Conservation (phyloP, 768 basidiomycete species). For the Collybiopsis luxurians region DNA sequence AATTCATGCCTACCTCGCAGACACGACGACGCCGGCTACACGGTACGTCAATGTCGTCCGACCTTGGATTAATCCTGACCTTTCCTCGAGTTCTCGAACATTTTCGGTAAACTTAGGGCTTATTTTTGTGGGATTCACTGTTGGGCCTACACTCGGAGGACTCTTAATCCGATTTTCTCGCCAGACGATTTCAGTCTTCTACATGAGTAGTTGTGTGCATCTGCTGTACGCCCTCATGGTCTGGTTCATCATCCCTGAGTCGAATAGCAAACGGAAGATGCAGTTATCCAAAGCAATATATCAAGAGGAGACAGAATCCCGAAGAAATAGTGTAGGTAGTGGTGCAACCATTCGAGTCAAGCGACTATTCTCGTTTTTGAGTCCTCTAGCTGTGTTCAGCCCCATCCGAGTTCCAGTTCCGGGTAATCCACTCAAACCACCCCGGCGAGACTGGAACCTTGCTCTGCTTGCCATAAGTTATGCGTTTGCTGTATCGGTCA, state of each 20-base stretch:
- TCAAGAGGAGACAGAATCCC: constrained; percentile 24
- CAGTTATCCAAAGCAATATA: constrained; percentile 34
- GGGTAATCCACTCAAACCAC: constrained; percentile 37
- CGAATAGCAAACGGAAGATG: constrained; percentile 56
- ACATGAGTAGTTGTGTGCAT: constrained; percentile 53
- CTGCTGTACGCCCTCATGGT: constrained; percentile 45
- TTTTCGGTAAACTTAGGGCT: constrained; percentile 70
- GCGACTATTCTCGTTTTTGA: constrained; percentile 59
- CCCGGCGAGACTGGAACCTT: constrained; percentile 63
- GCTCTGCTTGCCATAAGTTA: constrained; percentile 52
- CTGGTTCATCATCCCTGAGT: constrained; percentile 74
- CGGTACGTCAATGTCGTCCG: constrained; percentile 37
- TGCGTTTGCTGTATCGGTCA: constrained; percentile 45
- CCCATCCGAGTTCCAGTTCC: constrained; percentile 33
- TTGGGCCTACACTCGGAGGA: constrained; percentile 65
- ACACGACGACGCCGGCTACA: constrained; percentile 52
- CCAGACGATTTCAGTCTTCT: constrained; percentile 66
- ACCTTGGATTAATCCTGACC: not conserved
- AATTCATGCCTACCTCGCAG: constrained; percentile 59
- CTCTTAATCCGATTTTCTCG: constrained; percentile 59
- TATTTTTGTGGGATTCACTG: constrained; percentile 67
- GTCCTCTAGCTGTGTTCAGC: constrained; percentile 65
- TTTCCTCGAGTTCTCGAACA: constrained; percentile 47
- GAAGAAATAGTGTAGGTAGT: constrained; percentile 13
- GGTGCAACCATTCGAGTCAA: constrained; percentile 37